A percentile compares a stretch with the other conserved stretches of the same genome.
These are phyloP conservation scores for Melanomma pulvis-pyrius DNA, from an alignment of 495 filamentous ascomycete species.

Conservation along the genomic window DNA sequence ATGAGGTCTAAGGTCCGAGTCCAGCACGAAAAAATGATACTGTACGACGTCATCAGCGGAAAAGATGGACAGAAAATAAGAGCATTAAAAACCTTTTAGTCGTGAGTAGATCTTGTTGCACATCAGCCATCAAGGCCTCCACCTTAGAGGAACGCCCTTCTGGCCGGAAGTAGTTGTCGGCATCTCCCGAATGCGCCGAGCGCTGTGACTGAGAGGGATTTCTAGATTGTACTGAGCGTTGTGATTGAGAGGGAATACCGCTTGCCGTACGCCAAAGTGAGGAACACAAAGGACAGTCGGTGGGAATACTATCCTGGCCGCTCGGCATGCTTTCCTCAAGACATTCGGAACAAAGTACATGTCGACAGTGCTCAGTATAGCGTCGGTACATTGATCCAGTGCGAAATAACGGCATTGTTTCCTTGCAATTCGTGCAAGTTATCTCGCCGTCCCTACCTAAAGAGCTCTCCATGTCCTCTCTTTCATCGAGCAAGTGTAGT, in stretches of 20 bases:
- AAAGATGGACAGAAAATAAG: too few species aligned
- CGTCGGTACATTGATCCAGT: constrained; percentile 6
- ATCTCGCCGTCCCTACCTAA: constrained; percentile 19
- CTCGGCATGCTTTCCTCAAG: constrained; percentile 16
- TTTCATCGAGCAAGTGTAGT: constrained; percentile 18
- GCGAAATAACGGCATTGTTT: constrained; percentile 14
- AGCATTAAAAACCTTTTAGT: constrained; percentile 26
- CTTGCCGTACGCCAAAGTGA: too few species aligned
- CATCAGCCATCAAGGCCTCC: constrained; percentile 16
- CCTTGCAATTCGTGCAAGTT: constrained; percentile 14
- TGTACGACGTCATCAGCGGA: neutral
- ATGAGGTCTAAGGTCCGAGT: constrained; percentile 22
- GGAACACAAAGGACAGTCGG: constrained; percentile 12
- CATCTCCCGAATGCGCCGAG: neutral
- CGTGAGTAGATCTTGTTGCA: neutral
- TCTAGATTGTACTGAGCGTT: neutral
- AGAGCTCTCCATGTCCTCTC: constrained; percentile 20
- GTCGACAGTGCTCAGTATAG: constrained; percentile 11
- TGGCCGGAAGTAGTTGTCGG: constrained; percentile 23
- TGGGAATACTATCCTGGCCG: neutral
- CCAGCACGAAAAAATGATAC: constrained; percentile 30
- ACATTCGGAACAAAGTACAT: constrained; percentile 21
- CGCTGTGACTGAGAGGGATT: neutral
- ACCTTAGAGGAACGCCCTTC: constrained; percentile 19
- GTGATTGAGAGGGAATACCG: neutral